Evolutionary conservation across 352 stramenopile genomes (phyloP).

Genomic region (Phytophthora brassicae): DNA sequence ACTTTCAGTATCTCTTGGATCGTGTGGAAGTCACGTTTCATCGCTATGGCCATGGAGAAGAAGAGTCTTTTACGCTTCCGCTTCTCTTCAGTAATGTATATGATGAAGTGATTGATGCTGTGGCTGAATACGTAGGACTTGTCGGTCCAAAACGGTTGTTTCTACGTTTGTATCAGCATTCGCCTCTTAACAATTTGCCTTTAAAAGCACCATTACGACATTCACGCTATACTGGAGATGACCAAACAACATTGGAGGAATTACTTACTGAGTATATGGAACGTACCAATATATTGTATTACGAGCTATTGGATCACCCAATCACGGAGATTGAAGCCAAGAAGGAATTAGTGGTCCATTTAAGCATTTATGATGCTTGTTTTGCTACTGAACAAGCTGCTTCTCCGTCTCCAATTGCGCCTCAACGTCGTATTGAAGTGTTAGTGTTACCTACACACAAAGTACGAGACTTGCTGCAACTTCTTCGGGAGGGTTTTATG

Average conservation of each 20-base stretch:
- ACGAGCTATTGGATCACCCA: conserved; percentile 65
- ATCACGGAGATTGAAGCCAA: conserved; percentile 89
- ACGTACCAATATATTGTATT: conserved; percentile 69
- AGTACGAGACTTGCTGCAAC: conserved; percentile 49
- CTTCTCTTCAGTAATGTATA: conserved; percentile 76
- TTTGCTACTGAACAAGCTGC: conserved; percentile 49
- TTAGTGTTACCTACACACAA: conserved; percentile 59
- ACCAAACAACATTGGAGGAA: conserved; percentile 66
- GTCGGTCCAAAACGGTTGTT: conserved; percentile 45
- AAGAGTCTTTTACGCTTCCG: conserved; percentile 48
- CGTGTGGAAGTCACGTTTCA: conserved; percentile 77
- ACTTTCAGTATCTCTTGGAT: conserved; percentile 85
- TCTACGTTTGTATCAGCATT: conserved; percentile 85
- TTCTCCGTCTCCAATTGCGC: conserved; percentile 25
- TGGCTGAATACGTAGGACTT: conserved; percentile 50
- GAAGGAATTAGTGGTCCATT: conserved; percentile 73
- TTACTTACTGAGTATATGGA: conserved; percentile 76
- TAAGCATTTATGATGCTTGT: conserved; percentile 77
- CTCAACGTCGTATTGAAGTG: conserved; percentile 54
- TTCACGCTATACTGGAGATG: conserved; percentile 55
- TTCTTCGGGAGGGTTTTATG: conserved; percentile 50
- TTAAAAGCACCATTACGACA: conserved; percentile 76
- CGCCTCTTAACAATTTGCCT: conserved; percentile 54
- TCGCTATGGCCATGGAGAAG: conserved; percentile 46
- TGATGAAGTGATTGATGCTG: conserved; percentile 68